Conservation (phyloP, 768 basidiomycete species). For the Termitomyces sp. region DNA sequence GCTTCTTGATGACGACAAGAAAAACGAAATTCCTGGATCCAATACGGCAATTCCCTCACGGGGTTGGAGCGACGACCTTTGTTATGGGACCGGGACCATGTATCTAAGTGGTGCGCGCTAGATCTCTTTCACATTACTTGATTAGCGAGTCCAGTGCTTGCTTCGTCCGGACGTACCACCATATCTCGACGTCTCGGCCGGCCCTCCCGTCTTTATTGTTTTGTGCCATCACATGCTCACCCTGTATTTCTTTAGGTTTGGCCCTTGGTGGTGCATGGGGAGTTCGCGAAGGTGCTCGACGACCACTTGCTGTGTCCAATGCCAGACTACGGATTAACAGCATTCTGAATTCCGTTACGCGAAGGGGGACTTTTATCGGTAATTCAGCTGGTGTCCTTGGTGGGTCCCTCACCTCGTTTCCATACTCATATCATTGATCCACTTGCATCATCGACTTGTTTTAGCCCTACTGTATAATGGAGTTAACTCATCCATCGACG, state of each 20-base stretch:
- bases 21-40: conserved; percentile 84
- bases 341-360: conserved; percentile 92
- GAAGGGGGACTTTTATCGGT: conserved; percentile 96
- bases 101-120: conserved; percentile 88
- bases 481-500: conserved; percentile 92
- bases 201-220: conserved; percentile 74
- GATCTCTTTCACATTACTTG: conserved; percentile 63
- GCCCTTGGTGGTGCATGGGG: conserved; percentile 96
- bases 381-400: conserved; percentile 98
- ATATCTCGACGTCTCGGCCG: conserved; percentile 60
- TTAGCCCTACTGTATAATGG: conserved; percentile 94
- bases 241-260: conserved; percentile 71
- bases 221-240: conserved; percentile 77
- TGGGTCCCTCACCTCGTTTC: conserved; percentile 48
- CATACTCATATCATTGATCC: conserved; percentile 24
- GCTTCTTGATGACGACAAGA: conserved; percentile 95
- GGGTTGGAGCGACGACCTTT: conserved; percentile 99
- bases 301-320: conserved; percentile 86
- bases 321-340: conserved; percentile 92
- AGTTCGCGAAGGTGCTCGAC: conserved; percentile 86
- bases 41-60: conserved; percentile 89
- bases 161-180: conserved; percentile 54
- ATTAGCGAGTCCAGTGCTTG: conserved; percentile 47
- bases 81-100: conserved; percentile 98
- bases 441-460: conserved; percentile 31